phyloP scores from a whole-genome alignment of 768 basidiomycete genomes.

The Crucibulum laeve region DNA sequence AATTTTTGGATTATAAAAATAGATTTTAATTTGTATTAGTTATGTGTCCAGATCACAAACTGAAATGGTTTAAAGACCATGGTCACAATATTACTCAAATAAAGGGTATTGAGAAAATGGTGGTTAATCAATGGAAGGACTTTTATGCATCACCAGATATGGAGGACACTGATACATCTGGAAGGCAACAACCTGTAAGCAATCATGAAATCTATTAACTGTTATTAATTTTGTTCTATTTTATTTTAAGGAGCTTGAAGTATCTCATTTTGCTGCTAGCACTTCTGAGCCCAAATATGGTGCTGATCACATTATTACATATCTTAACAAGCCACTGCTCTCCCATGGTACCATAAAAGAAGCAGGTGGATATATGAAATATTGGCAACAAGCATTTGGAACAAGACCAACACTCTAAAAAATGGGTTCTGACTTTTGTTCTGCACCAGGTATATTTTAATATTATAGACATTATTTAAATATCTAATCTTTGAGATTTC shows the following conservation, averaged over 20 bases:
- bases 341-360: slow-evolving; percentile 3
- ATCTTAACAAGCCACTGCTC: slow-evolving; percentile 6
- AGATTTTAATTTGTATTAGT: slow-evolving; percentile 10
- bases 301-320: slow-evolving; percentile 5
- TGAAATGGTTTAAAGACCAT: not conserved
- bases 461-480: not conserved
- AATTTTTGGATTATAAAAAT: slow-evolving; percentile 10
- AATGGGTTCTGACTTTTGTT: slow-evolving; percentile 10
- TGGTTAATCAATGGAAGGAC: not conserved
- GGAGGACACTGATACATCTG: not conserved
- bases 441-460: slow-evolving; percentile 7
- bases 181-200: not conserved
- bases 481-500: not conserved
- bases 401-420: slow-evolving; percentile 4
- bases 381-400: slow-evolving; percentile 4
- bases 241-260: not conserved
- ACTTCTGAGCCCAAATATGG: not conserved
- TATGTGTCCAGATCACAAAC: slow-evolving; percentile 14
- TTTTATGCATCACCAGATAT: not conserved
- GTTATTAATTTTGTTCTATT: too few relatives aligned
- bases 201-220: too few relatives aligned
- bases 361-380: slow-evolving; percentile 10
- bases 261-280: not conserved
- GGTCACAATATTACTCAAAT: not conserved
- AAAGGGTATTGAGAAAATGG: too few relatives aligned